Base-by-base conservation (phyloP, 192 early-diverging fungal species). In the Coemansia sp. region DNA sequence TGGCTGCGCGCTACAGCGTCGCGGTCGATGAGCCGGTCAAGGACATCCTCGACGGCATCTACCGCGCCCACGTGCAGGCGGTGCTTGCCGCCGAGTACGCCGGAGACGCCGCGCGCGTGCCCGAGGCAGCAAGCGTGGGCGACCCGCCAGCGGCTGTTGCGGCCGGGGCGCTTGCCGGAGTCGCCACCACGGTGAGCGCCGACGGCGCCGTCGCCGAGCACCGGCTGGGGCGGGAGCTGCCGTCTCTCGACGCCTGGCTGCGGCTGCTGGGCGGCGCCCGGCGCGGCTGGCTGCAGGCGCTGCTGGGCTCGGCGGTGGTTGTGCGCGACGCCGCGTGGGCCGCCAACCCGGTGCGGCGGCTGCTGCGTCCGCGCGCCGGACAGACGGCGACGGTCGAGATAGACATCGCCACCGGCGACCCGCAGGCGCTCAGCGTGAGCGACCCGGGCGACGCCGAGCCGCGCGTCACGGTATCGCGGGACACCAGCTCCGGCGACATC, bases 41-140 rank as follows among this genome's bases (percentile, higher is more conserved):
- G 64, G 93, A 92, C 15, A 94, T 97, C 64, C 78, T 98, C 32
- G 93, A 90, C 62, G 84, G 88, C 41, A 91, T 98, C 37, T 93
- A 95, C 82, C 75, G 87, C 22, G 87, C 85, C 41, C 92, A 95
- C 56, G 90, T 96, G 61, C 87, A 80, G 4, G 82, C 85, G 51
- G 82, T 96, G 60, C 88, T 91, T 76, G 76, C 85, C 58, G 81
- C 84, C 41, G 87, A 91, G 81, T 92, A 96, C 74, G 82, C 78
- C 46, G 74, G 77, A 46, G 84, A 91, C 26, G 76, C 73, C 15
- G 67, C 71, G 18, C 63, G 56, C 10, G 91, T 98, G 41, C 94
- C 95, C 10, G 69, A 87, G 36, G 87, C 91, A 63, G 94, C 96
- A 68, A 94, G 90, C 73, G 78, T 95, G 63, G 90, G 74, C 13